Percentiles rank a stretch among this genome's conserved stretches.
Evolutionary conservation across 2,329 filamentous ascomycete species (phyloP).

Genomic region (Scopulariopsis brevicaulis): DNA sequence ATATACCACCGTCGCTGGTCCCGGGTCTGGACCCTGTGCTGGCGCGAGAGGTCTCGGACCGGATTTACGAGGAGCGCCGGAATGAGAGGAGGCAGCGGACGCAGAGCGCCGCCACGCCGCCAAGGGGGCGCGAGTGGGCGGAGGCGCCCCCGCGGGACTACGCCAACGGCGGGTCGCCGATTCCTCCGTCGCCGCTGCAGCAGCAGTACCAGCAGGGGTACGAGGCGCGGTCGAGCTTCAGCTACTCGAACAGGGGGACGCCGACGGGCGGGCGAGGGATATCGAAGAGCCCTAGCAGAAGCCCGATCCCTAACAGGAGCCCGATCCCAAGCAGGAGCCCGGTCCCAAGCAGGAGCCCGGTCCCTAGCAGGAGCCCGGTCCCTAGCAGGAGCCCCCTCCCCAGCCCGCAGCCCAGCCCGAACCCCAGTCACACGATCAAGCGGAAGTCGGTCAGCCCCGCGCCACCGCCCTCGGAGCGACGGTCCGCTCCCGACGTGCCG

Average conservation of each 20-base stretch:
- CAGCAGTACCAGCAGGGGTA: constrained; percentile 23
- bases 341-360: constrained; percentile 7
- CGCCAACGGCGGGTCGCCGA: constrained; percentile 10
- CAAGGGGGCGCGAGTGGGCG: constrained; percentile 18
- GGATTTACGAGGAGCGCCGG: constrained; percentile 43
- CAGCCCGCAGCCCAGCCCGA: constrained; percentile 22
- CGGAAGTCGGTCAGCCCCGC: constrained; percentile 68
- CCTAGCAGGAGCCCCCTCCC: constrained; percentile 10
- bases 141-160: constrained; percentile 16
- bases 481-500: constrained; percentile 49
- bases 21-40: constrained; percentile 47
- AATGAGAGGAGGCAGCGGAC: constrained; percentile 24
- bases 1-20: constrained; percentile 45
- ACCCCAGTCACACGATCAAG: constrained; percentile 40
- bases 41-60: constrained; percentile 44
- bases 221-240: constrained; percentile 26
- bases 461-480: constrained; percentile 36
- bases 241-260: constrained; percentile 19
- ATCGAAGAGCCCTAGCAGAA: constrained; percentile 8
- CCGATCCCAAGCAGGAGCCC: constrained; percentile 13
- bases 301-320: constrained; percentile 11
- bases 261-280: constrained; percentile 13
- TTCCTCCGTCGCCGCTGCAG: not conserved
- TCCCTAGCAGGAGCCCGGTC: constrained; percentile 16
- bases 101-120: constrained; percentile 22